A percentile compares a stretch with the other conserved stretches of the same genome.
phyloP scores from a whole-genome alignment of 192 early-diverging fungal genomes.

The Backusella tuberculispora region DNA sequence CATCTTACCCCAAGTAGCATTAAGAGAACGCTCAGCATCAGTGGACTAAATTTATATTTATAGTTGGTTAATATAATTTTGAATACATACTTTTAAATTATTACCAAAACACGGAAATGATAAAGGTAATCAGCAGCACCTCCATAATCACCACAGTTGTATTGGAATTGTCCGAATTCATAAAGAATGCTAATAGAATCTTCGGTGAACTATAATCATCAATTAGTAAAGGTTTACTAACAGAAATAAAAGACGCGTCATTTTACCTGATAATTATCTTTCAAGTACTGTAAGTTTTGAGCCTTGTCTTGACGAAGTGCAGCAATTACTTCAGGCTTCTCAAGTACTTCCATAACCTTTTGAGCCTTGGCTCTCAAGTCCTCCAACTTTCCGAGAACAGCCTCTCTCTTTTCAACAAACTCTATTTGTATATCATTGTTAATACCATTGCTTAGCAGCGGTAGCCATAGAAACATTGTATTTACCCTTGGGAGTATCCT shows the following conservation, averaged over 20 bases:
- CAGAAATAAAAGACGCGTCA: background rate
- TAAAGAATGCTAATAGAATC: conserved; percentile 88
- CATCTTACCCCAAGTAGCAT: conserved; percentile 96
- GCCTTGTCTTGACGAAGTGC: conserved; percentile 93
- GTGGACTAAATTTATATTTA: conserved; percentile 64
- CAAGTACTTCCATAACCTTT: conserved; percentile 87
- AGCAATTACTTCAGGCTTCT: conserved; percentile 88
- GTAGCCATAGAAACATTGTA: too few relatives aligned
- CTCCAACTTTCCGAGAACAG: conserved; percentile 76
- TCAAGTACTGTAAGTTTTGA: conserved; percentile 87
- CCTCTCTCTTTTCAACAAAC: conserved; percentile 74
- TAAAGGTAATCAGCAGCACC: conserved; percentile 92
- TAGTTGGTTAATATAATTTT: background rate
- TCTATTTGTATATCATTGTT: conserved; percentile 28
- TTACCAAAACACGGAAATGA: conserved; percentile 91
- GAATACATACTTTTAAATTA: conserved; percentile 24
- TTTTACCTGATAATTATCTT: conserved; percentile 79
- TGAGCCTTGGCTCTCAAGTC: conserved; percentile 75
- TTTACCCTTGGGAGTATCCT: conserved; percentile 75
- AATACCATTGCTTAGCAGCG: too few relatives aligned
- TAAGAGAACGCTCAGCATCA: conserved; percentile 80
- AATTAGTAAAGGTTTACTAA: background rate
- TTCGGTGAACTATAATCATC: conserved; percentile 69
- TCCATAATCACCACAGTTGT: conserved; percentile 90
- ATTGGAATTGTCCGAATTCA: conserved; percentile 90